Base-by-base conservation (phyloP, 257 asterid genomes). In the Solanum dulcamara region DNA sequence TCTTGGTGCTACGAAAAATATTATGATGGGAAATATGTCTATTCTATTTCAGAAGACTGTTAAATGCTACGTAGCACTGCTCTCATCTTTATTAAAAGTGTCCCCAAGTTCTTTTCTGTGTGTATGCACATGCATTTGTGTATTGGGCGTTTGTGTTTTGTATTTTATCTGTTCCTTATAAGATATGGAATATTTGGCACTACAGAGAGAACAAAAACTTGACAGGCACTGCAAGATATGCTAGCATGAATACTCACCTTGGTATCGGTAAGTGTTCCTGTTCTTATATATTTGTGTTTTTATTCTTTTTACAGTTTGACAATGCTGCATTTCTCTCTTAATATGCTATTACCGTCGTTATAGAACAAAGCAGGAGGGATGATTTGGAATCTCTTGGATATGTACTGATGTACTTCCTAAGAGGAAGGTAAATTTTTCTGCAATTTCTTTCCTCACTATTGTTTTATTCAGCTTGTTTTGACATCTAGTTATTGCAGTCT, bases 351-450 rank as follows among this genome's bases (percentile, higher is more conserved):
- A 48, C 79, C 30, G 38, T 7, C 28, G 60, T 74, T 84, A 70
- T 82, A 94, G 99, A 96, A 90, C 99, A 96, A 93, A 94, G 99
- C 92, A 93, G 99, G 92, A 93, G 99, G 89, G 99, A 96, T 90
- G 99, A 96, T 87, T 91, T 96, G 95, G 99, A 96, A 90, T 96
- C 99, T 87, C 99, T 96, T 87, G 99, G 99, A 85, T 96, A 89
- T 86, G 97, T 96, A 84, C 93, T 96, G 59, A 91, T 96, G 98
- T 96, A 96, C 91, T 96, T 96, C 91, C 89, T 96, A 46, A 91
- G 97, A 87, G 99, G 99, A 91, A 94, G 98, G 99, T 96, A 87
- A 82, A 46, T 48, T 38, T 75, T 74, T 83, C 26, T 81, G 84
- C 79, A 64, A 53, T 10, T 42, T 44, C 60, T 75, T 71, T 81